Conservation (phyloP, 805 yeast species). For the Lipomyces japonicus region DNA sequence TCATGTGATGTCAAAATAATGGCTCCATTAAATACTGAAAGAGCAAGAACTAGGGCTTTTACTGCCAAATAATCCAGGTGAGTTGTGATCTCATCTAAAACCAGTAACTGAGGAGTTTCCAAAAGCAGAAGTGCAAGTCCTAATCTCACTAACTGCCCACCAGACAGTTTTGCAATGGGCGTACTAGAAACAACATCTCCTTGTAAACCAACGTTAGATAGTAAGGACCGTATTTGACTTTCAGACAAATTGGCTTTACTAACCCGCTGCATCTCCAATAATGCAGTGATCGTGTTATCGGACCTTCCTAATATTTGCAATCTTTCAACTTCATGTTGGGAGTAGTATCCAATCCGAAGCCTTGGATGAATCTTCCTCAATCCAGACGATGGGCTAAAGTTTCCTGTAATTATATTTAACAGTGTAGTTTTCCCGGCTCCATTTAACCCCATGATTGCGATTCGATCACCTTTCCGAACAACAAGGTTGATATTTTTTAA, state of each 20-base stretch:
- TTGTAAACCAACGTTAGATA: neutral
- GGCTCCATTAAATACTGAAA: neutral
- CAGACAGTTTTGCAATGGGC: neutral
- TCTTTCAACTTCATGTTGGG: neutral
- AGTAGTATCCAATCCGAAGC: conserved; percentile 1
- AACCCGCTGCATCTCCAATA: too few relatives aligned
- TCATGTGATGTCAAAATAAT: conserved; percentile 2
- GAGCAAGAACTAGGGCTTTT: neutral
- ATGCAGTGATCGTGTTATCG: neutral
- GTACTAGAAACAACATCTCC: neutral
- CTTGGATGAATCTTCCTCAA: neutral
- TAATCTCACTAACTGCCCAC: conserved; percentile 2
- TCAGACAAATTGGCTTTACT: neutral
- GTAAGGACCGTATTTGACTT: neutral
- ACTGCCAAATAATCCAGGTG: conserved; percentile 2
- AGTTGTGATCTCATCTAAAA: conserved; percentile 1
- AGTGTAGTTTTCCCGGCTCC: conserved; percentile 79
- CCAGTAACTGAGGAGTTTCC: neutral
- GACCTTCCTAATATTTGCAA: neutral
- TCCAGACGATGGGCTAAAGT: conserved; percentile 40
- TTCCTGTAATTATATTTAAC: conserved; percentile 46
- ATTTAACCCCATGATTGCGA: conserved; percentile 67
- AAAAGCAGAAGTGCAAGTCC: neutral
- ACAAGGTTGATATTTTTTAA: conserved; percentile 43
- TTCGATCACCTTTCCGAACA: conserved; percentile 44